Conservation (phyloP, 441 rosid genomes). For the Heliophila coronopifolia region DNA sequence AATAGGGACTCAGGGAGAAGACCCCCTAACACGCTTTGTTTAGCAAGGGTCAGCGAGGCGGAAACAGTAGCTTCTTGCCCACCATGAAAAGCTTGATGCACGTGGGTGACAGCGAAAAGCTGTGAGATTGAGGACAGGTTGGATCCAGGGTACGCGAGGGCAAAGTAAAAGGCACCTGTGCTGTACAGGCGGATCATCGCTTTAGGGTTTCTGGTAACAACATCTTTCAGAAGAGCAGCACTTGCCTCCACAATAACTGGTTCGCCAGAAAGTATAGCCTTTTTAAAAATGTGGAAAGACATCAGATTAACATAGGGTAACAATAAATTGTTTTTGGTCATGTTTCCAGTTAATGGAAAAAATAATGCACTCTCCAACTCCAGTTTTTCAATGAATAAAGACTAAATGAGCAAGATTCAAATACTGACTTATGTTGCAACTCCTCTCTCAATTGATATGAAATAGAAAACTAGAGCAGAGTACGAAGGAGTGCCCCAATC, state of each 20-base stretch:
- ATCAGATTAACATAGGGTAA: slow-evolving; percentile 2
- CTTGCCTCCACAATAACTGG: slow-evolving; percentile 94
- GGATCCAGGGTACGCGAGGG: slow-evolving; percentile 97
- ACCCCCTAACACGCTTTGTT: slow-evolving; percentile 98
- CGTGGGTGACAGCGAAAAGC: slow-evolving; percentile 89
- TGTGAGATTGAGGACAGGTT: slow-evolving; percentile 88
- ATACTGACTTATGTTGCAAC: slow-evolving; percentile 4
- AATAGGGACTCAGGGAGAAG: slow-evolving; percentile 96
- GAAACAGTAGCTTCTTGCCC: slow-evolving; percentile 99
- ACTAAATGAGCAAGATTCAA: slow-evolving; percentile 1
- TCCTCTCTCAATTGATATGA: neutral
- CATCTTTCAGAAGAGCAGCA: slow-evolving; percentile 88
- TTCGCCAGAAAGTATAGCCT: slow-evolving; percentile 98
- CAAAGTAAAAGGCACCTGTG: slow-evolving; percentile 98
- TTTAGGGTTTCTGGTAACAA: slow-evolving; percentile 97
- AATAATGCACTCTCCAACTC: neutral
- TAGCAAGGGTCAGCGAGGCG: slow-evolving; percentile 90
- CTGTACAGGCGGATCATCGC: slow-evolving; percentile 96
- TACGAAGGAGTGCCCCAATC: neutral
- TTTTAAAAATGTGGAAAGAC: slow-evolving; percentile 6
- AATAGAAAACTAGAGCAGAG: neutral
- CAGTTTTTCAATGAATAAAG: neutral
- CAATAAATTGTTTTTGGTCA: neutral
- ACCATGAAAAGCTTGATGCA: slow-evolving; percentile 99
- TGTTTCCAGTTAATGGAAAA: neutral